phyloP scores from a whole-genome alignment of 352 stramenopile genomes.

The Aphanomyces astaci region DNA sequence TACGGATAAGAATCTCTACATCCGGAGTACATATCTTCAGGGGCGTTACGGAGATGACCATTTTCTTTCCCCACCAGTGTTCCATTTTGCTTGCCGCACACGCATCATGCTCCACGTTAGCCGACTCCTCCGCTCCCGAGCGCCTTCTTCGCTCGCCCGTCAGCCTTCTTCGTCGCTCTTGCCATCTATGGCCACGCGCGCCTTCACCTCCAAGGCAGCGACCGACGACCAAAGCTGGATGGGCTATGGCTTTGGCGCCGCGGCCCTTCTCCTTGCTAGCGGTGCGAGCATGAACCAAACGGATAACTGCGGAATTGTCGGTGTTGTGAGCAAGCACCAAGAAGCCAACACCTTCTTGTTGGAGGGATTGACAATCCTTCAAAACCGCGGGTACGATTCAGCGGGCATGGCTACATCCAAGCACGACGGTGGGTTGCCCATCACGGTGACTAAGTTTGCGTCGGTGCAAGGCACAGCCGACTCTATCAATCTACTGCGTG shows the following conservation, averaged over 20 bases:
- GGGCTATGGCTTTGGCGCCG: conserved; percentile 2
- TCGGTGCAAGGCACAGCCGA: conserved; percentile 85
- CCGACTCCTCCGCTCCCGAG: conserved; percentile 7
- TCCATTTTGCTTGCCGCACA: neutral
- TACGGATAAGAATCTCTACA: neutral
- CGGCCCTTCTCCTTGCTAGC: neutral
- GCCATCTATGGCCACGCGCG: conserved; percentile 1
- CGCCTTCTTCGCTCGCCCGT: neutral
- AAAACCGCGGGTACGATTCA: conserved; percentile 97
- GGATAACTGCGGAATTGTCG: conserved; percentile 70
- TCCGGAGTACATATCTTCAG: neutral
- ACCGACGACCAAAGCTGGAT: conserved; percentile 1
- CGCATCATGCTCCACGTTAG: conserved; percentile 6
- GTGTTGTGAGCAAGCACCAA: conserved; percentile 56
- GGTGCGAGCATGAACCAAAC: conserved; percentile 13
- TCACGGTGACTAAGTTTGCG: conserved; percentile 93
- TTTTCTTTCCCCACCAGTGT: neutral
- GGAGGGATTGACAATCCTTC: conserved; percentile 82
- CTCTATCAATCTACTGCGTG: conserved; percentile 84
- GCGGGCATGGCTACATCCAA: conserved; percentile 93
- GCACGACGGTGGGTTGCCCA: conserved; percentile 37
- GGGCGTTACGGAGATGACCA: neutral
- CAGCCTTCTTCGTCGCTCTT: neutral
- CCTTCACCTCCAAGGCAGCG: neutral
- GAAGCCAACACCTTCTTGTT: conserved; percentile 75